Base-by-base conservation (phyloP, 2,329 filamentous ascomycete species). In the Mariannaea sp. region DNA sequence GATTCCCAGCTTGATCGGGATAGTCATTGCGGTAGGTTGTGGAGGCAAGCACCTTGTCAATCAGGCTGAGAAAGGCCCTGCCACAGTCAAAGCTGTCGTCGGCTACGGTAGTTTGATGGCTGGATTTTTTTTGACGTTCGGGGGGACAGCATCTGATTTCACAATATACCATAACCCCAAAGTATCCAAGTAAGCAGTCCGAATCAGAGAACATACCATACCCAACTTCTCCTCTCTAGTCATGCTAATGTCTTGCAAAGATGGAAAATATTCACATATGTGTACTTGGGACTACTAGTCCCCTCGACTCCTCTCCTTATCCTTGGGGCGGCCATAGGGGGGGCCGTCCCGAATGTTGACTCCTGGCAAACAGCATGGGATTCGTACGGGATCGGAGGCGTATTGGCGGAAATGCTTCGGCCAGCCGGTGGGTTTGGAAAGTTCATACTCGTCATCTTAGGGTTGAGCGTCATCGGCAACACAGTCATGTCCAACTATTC, bases 111-210 rank as follows among this genome's bases (percentile, higher is more conserved):
- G 76, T 17, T 58, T 80, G 39, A 77, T 80, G 30, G 80, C 80
- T 2, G 75, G 76, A 2, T 80, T 81, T 51, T 78, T 84, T 38
- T 71, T 84, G 54, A 80, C 77, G 1, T 85, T 83, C 63, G 80
- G 77, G 7, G 79, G 78, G 3, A 78, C 79, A 4, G 77, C 75
- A 0, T 80, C 79, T n/a, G 82, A 85, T 59, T 83, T 82, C 55
- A 76, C 77, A n/a, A 78, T 78, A 7, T 85, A 85, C 60, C 78
- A 82, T 67, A 54, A 38, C 24, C 57, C 62, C 6, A 39, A 41
- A 24, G 55, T 42, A 16, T 53, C 57, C 24, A 66, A 62, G 64
- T 65, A 42, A 60, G 62, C 45, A 12, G 4, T 12, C 7, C 19
- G 1, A 1, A 5, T 13, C 13, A 7, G 14, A 7, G 14, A 4